These are phyloP conservation scores for Monilinia vaccinii-corymbosi DNA, from an alignment of 2,329 filamentous ascomycete genomes.

Conservation along the genomic window DNA sequence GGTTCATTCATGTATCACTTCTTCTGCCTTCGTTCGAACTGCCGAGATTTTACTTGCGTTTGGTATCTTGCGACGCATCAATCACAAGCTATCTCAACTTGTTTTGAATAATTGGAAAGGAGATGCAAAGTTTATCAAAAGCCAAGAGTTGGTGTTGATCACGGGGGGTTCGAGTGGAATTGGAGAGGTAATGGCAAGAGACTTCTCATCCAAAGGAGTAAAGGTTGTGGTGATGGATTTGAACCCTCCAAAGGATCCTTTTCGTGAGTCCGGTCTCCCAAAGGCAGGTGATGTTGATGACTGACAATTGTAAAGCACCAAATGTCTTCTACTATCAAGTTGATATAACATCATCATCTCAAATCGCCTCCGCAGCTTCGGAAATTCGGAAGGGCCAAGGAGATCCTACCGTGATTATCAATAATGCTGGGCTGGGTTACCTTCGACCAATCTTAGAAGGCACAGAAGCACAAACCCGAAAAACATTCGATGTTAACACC, in stretches of 20 bases:
- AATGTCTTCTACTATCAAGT: constrained; percentile 57
- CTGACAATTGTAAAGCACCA: constrained; percentile 30
- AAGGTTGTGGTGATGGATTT: constrained; percentile 66
- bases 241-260: constrained; percentile 37
- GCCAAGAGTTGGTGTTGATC: constrained; percentile 60
- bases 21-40: constrained; percentile 13
- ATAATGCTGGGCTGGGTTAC: constrained; percentile 57
- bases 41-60: constrained; percentile 37
- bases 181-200: constrained; percentile 42
- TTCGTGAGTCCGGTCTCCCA: constrained; percentile 14
- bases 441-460: constrained; percentile 50
- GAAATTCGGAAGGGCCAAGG: constrained; percentile 48
- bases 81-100: constrained; percentile 41
- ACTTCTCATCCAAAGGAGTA: constrained; percentile 53
- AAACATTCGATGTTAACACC: constrained; percentile 63
- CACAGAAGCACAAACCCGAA: constrained; percentile 46
- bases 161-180: constrained; percentile 69
- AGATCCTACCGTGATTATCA: constrained; percentile 60
- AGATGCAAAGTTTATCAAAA: constrained; percentile 52
- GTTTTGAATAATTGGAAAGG: constrained; percentile 40
- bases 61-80: constrained; percentile 40
- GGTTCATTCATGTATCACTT: constrained; percentile 16
- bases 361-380: constrained; percentile 42
- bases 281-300: background rate
- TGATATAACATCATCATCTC: constrained; percentile 52